These are phyloP conservation scores for Rhodomyrtus psidioides DNA, from an alignment of 441 rosid genomes.

Conservation along the genomic window DNA sequence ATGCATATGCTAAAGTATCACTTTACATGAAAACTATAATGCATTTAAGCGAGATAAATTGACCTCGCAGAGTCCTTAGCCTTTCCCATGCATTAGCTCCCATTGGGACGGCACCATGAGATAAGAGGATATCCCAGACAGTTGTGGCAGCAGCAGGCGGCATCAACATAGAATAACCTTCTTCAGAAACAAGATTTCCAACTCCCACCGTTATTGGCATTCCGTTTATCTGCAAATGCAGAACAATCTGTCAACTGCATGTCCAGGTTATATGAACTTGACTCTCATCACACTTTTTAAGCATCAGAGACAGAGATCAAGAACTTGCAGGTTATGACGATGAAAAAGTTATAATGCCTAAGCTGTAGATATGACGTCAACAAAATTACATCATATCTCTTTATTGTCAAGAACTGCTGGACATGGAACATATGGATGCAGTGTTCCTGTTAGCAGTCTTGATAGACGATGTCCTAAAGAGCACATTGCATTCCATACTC, in stretches of 20 bases:
- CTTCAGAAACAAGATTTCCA: conserved; percentile 57
- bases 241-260: neutral
- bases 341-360: neutral
- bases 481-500: neutral
- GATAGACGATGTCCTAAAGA: neutral
- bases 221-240: conserved; percentile 48
- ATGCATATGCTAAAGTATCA: neutral
- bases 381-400: neutral
- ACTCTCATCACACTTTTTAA: neutral
- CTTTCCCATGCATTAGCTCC: conserved; percentile 88
- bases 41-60: neutral
- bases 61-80: conserved; percentile 65
- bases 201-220: conserved; percentile 78
- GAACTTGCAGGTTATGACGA: neutral
- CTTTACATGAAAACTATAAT: neutral
- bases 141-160: conserved; percentile 63
- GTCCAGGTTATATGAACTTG: neutral
- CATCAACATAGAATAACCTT: conserved; percentile 65
- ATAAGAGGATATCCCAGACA: conserved; percentile 62
- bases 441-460: neutral
- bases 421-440: neutral
- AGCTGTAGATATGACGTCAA: neutral
- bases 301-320: neutral
- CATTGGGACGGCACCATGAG: conserved; percentile 74
- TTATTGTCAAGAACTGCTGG: neutral